Evolutionary conservation across 768 basidiomycete species (phyloP), one percentile per base, ranked within the genome.

Genomic region (Russula griseocarnosa): DNA sequence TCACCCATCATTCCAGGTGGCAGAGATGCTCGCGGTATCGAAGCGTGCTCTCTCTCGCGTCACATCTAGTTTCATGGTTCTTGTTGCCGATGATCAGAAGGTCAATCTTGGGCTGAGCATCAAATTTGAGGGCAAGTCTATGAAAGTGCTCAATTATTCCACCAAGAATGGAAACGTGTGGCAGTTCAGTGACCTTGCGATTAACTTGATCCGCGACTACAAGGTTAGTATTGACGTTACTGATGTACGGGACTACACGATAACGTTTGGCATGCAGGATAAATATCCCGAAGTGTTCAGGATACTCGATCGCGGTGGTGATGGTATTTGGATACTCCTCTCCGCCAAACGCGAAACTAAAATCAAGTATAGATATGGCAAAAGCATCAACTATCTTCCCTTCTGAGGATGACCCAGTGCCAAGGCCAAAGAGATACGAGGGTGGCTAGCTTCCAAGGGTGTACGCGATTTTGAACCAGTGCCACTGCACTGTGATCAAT

Each of bases 81-180:
- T 92, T 61, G 83, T 83, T 0, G 77, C 82, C 0, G 92, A 92
- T 70, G 82, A 82, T 10, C 80, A 83, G 62, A 98, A 97, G 78
- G 83, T 81, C 60, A 98, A 99, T 72, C 76, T 98, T 34, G 97
- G 97, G 3, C 81, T 99, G 47, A 92, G 91, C 72, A 82, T 99
- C 69, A 99, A 99, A 74, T 99, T 97, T 66, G 97, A 99, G 71
- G 90, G 85, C 14, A 98, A 97, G 75, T 83, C 86, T 11, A 74
- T 94, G 70, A 99, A 98, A 75, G 97, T 99, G 1, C 80, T 97
- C 51, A 90, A 92, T 66, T 98, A 97, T 75, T 88, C 94, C 8
- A 82, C 85, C 65, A 95, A 96, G 75, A 84, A 87, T 32, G 88
- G 87, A 10, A 78, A 86, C 9, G 80, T 84, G 38, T 99, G 96